Percentiles rank a stretch among this genome's conserved stretches.
phyloP scores from a whole-genome alignment of 1,139 yeast species.

The Taphrina wiesneri region DNA sequence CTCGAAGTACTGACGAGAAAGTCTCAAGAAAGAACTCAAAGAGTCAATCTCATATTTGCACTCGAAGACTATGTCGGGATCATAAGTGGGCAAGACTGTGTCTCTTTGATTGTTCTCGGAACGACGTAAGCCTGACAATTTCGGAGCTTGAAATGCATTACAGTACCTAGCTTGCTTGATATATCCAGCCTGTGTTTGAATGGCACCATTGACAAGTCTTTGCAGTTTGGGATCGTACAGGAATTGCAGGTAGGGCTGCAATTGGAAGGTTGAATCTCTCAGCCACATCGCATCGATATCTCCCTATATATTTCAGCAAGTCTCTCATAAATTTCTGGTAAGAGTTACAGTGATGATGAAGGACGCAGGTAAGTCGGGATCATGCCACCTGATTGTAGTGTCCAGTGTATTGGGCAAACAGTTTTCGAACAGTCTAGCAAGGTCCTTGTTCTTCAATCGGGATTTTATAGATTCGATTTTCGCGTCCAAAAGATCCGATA shows the following conservation, averaged over 20 bases:
- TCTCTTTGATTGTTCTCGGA: conserved; percentile 16
- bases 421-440: conserved; percentile 75
- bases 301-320: conserved; percentile 48
- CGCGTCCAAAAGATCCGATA: conserved; percentile 62
- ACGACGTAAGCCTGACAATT: background rate
- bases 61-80: conserved; percentile 71
- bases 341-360: conserved; percentile 65
- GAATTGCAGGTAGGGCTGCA: conserved; percentile 71
- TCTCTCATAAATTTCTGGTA: background rate
- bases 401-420: conserved; percentile 86
- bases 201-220: conserved; percentile 70
- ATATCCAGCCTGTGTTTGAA: conserved; percentile 64
- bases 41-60: conserved; percentile 90
- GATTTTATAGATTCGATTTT: conserved; percentile 57
- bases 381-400: conserved; percentile 80
- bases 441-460: conserved; percentile 60
- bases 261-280: conserved; percentile 80
- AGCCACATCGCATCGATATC: conserved; percentile 79
- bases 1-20: conserved; percentile 68
- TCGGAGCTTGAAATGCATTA: conserved; percentile 35
- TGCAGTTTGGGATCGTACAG: conserved; percentile 55
- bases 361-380: conserved; percentile 50
- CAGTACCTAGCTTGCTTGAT: conserved; percentile 30
- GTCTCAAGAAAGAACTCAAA: conserved; percentile 73
- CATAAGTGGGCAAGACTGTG: conserved; percentile 21